Evolutionary conservation across 345 rosid genomes (phyloP), one percentile per base, ranked within the genome.

Genomic region (Draba incana): DNA sequence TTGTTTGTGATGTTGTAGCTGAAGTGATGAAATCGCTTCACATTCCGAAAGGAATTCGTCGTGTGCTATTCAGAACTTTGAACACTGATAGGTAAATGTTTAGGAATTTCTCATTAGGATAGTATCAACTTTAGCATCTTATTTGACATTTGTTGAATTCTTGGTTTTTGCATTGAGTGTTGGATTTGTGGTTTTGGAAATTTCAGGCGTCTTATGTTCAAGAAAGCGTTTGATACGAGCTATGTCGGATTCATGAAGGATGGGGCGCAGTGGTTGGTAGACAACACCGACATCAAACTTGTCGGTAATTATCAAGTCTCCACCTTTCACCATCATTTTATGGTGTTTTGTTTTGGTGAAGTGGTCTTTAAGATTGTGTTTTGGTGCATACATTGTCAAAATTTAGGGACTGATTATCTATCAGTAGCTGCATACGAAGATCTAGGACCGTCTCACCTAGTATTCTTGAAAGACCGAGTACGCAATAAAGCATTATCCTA

Each of bases 191-290:
- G 46, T 8, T 44, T n/a, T 33, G 3, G 38, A 10, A 14, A 7
- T 57, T 66, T 24, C 85, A 92, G 98, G 88, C 77, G 77, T 77
- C 91, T 93, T 53, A 93, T 93, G 97, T 87, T 80, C 66, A 82
- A 87, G 68, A 81, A 78, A 24, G 81, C 74, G 64, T 84, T 88
- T 43, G 97, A 88, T 76, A 78, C 92, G 56, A 88, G 94, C 84
- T 88, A 81, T 44, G 94, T 84, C 10, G 98, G 96, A 20, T 93
- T 93, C 70, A 85, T 79, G 80, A 79, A 61, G 58, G 98, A 93
- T 33, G 98, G 92, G 4, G 96, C 96, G 3, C 84, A 84, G 31
- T 93, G 97, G 96, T 81, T 93, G 86, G 90, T 87, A 20, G 92
- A 90, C 38, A 87, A 90, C 70, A 90, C 98, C 2, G 92, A 88